Base-by-base conservation (phyloP, 192 early-diverging fungal species). In the Podila clonocystis region DNA sequence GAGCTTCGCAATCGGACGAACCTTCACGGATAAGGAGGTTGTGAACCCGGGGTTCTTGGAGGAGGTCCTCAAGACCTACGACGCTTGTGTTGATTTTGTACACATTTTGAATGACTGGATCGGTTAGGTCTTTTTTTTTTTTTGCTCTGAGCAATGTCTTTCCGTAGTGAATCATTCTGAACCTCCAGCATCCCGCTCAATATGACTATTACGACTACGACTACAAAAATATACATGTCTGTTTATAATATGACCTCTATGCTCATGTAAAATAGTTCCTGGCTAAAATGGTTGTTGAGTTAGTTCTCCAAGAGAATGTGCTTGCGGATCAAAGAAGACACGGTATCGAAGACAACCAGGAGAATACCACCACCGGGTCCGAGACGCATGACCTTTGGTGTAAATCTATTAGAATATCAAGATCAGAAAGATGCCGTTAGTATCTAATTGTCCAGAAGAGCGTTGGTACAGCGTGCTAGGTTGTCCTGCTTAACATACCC, bases 371-470 rank as follows among this genome's bases (percentile, higher is more conserved):
- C 79, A 55, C 83, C 97, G 41, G 97, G 97, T 24, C 97, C 97
- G 38, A 99, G 85, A 84, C 97, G 89, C 67, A 99, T 89, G 38
- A 97, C 95, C 85, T 99, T 99, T 36, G 97, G 95, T 34, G 95
- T 85, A 72, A 97, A 85, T 30, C 59, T 61, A 61, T 61, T 28
- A 61, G 34, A 30, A 61, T 31, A 15, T 6, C 29, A 61, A 60
- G 30, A 24, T 19, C 6, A n/a, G 50, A 5, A 22, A 22, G 5
- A 24, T 26, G 52, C 50, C 6, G 50, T 55, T 55, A 55, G 52
- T 22, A 55, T 24, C 2, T 24, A 2, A 17, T 55, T 55, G n/a
- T 24, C 20, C 24, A 11, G 24, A 2, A 33, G 2, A 61, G 17
- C 0, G 19, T 33, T 31, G 1, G 59, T 4, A 24, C 0, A 30